A percentile compares a stretch with the other conserved stretches of the same genome.
phyloP scores from a whole-genome alignment of 2,329 filamentous ascomycete genomes.

The Didymella segeticola region DNA sequence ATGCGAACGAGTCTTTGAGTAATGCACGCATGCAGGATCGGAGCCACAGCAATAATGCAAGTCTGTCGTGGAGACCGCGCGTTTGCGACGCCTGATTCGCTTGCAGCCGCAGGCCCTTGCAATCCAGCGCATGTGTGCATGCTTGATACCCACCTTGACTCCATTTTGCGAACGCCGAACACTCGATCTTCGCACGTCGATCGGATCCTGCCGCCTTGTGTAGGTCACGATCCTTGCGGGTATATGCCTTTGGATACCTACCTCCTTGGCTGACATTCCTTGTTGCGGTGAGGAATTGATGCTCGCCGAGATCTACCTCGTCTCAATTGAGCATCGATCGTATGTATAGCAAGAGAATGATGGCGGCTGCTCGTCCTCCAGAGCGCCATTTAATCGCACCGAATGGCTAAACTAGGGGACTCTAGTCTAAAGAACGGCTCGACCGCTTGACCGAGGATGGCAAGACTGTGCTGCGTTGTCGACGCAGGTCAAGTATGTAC shows the following conservation, averaged over 20 bases:
- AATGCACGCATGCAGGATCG: constrained; percentile 11
- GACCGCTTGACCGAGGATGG: constrained; percentile 7
- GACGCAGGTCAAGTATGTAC: constrained; percentile 10
- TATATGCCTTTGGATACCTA: neutral
- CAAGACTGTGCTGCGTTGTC: constrained; percentile 15
- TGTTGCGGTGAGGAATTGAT: neutral
- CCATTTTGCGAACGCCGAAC: constrained; percentile 8
- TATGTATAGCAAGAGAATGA: neutral
- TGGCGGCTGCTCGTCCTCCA: neutral
- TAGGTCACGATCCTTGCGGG: neutral
- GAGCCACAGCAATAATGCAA: constrained; percentile 1
- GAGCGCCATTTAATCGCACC: constrained; percentile 9
- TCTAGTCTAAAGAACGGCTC: constrained; percentile 2
- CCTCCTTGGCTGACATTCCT: neutral
- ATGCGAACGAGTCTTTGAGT: constrained; percentile 18
- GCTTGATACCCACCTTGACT: constrained; percentile 6
- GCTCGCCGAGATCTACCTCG: no score
- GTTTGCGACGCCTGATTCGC: neutral
- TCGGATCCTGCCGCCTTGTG: constrained; percentile 6
- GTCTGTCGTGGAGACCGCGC: constrained; percentile 7
- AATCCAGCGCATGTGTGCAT: constrained; percentile 8
- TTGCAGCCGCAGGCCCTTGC: constrained; percentile 7
- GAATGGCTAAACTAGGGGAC: constrained; percentile 1
- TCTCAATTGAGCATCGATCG: neutral
- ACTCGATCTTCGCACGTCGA: constrained; percentile 2